Base-by-base conservation (phyloP, 495 filamentous ascomycete genomes). In the Talaromyces liani region DNA sequence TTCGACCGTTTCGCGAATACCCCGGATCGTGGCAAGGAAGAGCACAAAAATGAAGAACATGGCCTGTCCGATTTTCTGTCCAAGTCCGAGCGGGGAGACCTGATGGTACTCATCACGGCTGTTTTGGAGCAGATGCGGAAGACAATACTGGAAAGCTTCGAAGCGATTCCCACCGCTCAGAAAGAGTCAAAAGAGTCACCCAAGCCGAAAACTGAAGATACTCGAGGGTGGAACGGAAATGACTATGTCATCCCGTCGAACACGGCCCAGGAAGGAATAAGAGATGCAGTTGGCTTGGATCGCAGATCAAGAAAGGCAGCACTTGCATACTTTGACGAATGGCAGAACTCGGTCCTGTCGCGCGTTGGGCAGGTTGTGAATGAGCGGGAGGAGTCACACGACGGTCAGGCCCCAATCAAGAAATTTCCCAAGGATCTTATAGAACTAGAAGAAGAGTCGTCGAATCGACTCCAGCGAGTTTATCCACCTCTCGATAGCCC, bases 321-420 rank as follows among this genome's bases (percentile, higher is more conserved):
- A 31, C 70, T 90, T 36, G 69, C 77, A 1, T 80, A 79, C 67
- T 88, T 87, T 67, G 87, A 90, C 60, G 80, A 84, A 39, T 91
- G 88, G 88, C 75, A 84, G 62, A 81, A 84, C 31, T 71, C 73
- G 12, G 83, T 90, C 1, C 74, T 89, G 29, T 71, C 83, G 29
- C 80, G 88, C 3, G 79, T 91, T 20, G 87, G 85, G 29, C 80
- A 88, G 67, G 82, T 85, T 7, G 82, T 90, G 41, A 89, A 90
- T 65, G 80, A 82, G 8, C 79, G 79, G 61, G 74, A 80, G 45
- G 77, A 79, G 7, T 71, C 75, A 6, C 61, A 71, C 1, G 65
- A 69, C 27, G 54, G 71, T 34, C 29, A 71, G 20, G 18, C 14
- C 49, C 16, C 22, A 20, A 22, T 20, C 18, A 7, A 27, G 14